Base-by-base conservation (phyloP, 306 rosid species). In the Vigna radiata region DNA sequence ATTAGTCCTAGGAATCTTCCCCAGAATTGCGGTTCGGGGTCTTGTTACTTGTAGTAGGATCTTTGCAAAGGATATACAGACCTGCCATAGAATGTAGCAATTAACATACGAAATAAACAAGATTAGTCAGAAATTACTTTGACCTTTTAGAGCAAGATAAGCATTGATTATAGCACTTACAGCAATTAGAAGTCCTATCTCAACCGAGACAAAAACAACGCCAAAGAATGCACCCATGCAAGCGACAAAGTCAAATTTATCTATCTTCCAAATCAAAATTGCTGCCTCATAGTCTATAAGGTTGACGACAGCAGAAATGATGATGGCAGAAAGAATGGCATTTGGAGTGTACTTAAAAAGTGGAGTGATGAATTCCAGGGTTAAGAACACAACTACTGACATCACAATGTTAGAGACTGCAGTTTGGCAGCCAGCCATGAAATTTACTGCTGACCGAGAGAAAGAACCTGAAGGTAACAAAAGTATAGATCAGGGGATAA, bases 171-270 rank as follows among this genome's bases (percentile, higher is more conserved):
- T 55, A 73, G 71, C 72, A 73, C 83, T 77, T 88, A 95, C 97
- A 15, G 99, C 97, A 55, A 95, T 90, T 80, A 95, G 81, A 81
- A 92, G 97, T 73, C 99, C 98, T 3, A 77, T 92, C 88, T 95
- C 98, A 39, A 92, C 97, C 1, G 91, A 81, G 31, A 1, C 29
- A 77, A 95, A 95, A 68, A 92, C 86, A 60, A 95, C 99, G 12
- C 99, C 99, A 48, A 95, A 88, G 87, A 92, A 92, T 52, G 99
- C 97, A 87, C 99, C 99, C 88, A 95, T 83, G 88, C 97, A 95
- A 56, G 97, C 99, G 19, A 95, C 65, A 62, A 95, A 92, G 78
- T 95, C 98, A 65, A 92, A 83, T 79, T 95, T 95, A 81, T 95
- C 99, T 27, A 92, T 85, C 90, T 90, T 95, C 97, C 97, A 92